Evolutionary conservation across 805 yeast genomes (phyloP), one percentile per base, ranked within the genome.

Genomic region (Wickerhamiella domercqiae): DNA sequence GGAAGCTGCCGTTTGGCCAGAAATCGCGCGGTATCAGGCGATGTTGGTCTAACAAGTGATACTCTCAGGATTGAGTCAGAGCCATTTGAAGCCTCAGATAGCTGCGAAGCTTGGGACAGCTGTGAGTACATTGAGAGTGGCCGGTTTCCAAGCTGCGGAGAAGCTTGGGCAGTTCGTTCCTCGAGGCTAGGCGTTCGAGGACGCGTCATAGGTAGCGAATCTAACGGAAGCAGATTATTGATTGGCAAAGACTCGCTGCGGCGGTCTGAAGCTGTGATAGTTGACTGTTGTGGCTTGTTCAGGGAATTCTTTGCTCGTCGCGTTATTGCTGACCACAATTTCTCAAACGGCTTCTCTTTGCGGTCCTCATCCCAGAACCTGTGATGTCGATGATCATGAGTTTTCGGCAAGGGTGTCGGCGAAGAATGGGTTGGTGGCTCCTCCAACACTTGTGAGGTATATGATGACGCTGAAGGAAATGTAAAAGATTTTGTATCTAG

Each of bases 71-170:
- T 28, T 17, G 15, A 16, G 7, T 30, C 33, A 7, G 33, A 30
- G 13, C 16, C 48, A 3, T 36, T 44, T 7, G 52, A 48, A 2
- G 47, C 41, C 22, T 41, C 46, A 6, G 50, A 47, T 5, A 46
- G 34, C 36, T 46, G 48, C 16, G 51, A 47, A 3, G 44, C n/a
- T 25, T 43, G 43, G 2, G 50, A 46, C 14, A 47, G 37, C 34
- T 48, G 49, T 6, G 52, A 47, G 28, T 44, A 42, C 4, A 41
- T 43, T 2, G 51, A 48, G 36, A 41, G 41, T 1, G 46, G 48
- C 17, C 49, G 36, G 20, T 41, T 33, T 29, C 38, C 38, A 14
- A 13, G 21, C 13, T 7, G 14, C 13, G 28, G 35, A 19, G 26
- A 24, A 9, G 26, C 11, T 24, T 24, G 11, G 11, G 26, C 11